Evolutionary conservation across 1,139 yeast genomes (phyloP), one percentile per base, ranked within the genome.

Genomic region (Suhomyces panamericanus): DNA sequence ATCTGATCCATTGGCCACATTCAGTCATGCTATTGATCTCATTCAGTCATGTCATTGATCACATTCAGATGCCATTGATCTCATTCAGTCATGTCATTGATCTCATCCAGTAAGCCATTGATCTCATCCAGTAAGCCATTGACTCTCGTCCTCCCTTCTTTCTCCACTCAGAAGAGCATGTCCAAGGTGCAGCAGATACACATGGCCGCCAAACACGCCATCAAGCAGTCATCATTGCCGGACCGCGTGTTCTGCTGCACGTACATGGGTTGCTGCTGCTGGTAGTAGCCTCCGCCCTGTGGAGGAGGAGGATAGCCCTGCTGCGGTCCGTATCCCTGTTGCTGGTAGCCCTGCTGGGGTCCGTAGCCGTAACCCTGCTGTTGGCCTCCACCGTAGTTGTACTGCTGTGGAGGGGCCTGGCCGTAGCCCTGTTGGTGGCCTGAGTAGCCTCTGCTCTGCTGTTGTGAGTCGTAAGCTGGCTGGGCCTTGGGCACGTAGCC

Each of bases 161-260:
- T n/a, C n/a, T n/a, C n/a, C n/a, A 14, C 24, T 57, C 70, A 84
- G 62, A 84, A 81, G 28, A 85, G 56, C 58, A 83, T 78, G 59
- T 85, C 90, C 55, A 85, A 68, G 6, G 90, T 81, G 66, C 87
- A 84, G 63, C 93, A 85, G 52, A 84, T 57, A 78, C 91, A 85
- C 64, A 83, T 54, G 10, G 87, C 89, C 26, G 83, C 89, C 55
- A 84, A 70, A 68, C 90, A 85, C 4, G 81, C 90, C 65, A 81
- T 74, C 58, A 83, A 73, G 64, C 89, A 84, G 16, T 60, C 59
- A 48, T 67, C 65, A 39, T 70, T 73, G 36, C 63, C 62, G 20
- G 66, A 65, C 27, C 66, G 68, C 45, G 66, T 78, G 55, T 80
- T 85, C 47, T 67, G 75, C 57, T 81, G 87, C 11, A 83, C 87